Base-by-base conservation (phyloP, 1,284 basidiomycete genomes). In the Ceraceosorus bombacis region DNA sequence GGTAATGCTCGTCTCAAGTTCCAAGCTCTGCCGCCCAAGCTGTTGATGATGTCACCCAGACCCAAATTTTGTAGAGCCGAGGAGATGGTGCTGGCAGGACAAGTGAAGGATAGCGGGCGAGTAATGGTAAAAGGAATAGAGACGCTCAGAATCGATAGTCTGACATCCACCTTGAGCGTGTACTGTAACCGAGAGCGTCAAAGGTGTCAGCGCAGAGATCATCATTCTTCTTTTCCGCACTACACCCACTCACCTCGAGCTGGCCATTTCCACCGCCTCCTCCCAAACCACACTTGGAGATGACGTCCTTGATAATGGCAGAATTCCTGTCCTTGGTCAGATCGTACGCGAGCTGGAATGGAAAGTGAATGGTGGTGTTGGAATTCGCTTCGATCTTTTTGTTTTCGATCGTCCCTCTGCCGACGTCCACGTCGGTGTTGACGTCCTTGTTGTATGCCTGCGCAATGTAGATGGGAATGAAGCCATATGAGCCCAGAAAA, bases 361-460 rank as follows among this genome's bases (percentile, higher is more conserved):
- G 90, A 80, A 95, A 89, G 41, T 84, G 84, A 79, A 92, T 85
- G 58, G 85, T 87, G 3, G 86, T 89, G 67, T 83, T 81, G 4
- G 82, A 79, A 72, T 87, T 81, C 8, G 86, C 81, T 5, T 80
- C 73, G 75, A 95, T 87, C 46, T 83, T 82, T 62, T 80, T 79
- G 39, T 91, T 88, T 50, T 41, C 40, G 13, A 72, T 43, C 5
- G 51, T 53, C n/a, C 74, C 74, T n/a, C 51, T 46, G 10, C 73
- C 74, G 36, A 77, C 63, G 8, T 61, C 52, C 8, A 46, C 43
- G 4, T 46, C 15, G 10, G 43, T 10, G 43, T 46, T 46, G 9
- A 15, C 43, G 43, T 46, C 43, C 10, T 46, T 46, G 4, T 46
- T 15, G 15, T 46, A 46, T 10, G 15, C 43, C n/a, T 40, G 43